A percentile compares a stretch with the other conserved stretches of the same genome.
Conservation (phyloP, 2,329 filamentous ascomycete genomes). For the Parascedosporium putredinis region DNA sequence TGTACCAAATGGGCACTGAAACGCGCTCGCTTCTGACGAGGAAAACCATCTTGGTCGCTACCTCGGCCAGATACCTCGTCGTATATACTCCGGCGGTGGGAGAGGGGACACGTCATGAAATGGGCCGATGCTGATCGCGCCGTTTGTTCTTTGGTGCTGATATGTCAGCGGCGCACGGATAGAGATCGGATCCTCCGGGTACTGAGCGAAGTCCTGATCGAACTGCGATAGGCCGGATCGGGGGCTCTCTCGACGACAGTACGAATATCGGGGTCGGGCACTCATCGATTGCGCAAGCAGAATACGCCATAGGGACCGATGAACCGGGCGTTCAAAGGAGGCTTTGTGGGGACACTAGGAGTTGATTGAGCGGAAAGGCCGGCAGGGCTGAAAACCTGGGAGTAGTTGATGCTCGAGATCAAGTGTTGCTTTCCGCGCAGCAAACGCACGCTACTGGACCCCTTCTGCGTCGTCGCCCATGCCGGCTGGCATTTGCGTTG, state of each 20-base stretch:
- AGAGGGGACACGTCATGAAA: not conserved
- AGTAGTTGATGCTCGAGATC: no score
- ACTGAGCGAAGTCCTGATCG: not conserved
- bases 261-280: not conserved
- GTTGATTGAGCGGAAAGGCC: not conserved
- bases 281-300: not conserved
- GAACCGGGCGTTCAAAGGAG: not conserved
- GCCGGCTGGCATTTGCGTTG: constrained; percentile 54
- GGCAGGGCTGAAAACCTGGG: not conserved
- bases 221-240: not conserved
- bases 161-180: not conserved
- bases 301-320: not conserved
- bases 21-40: not conserved
- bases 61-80: not conserved
- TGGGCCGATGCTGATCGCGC: not conserved
- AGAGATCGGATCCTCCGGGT: not conserved
- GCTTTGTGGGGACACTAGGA: not conserved
- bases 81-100: not conserved
- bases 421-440: no score
- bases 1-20: not conserved
- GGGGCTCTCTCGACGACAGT: not conserved
- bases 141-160: not conserved
- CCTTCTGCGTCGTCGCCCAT: constrained; percentile 5
- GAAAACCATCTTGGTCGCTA: not conserved
- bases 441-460: not conserved